Evolutionary conservation across 345 rosid genomes (phyloP), one percentile per base, ranked within the genome.

Genomic region (Gossypium australe): DNA sequence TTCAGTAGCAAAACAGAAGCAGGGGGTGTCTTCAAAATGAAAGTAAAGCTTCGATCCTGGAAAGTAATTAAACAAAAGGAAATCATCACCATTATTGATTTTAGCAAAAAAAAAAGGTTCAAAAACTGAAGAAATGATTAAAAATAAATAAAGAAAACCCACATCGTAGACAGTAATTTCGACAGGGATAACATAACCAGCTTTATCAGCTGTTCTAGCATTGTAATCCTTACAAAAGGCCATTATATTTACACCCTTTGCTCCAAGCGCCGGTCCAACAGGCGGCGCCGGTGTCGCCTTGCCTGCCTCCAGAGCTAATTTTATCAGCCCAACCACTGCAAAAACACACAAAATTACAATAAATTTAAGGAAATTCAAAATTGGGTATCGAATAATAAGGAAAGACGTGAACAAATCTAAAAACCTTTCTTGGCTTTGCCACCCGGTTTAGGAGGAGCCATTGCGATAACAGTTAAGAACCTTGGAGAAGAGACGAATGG

Each of bases 251-350:
- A 92, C 94, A 67, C 97, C 98, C 76, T 92, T 94, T 0, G 97
- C 82, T 84, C 94, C 97, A 64, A 91, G 90, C 1, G 95, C 97
- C 27, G 97, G 98, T 51, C 97, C 97, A 3, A 94, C 97, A 0
- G 98, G 98, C 3, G 95, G 97, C 4, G 95, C 98, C 29, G 97
- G 97, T 34, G 97, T 94, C 17, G 97, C 97, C 82, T 94, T 94
- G 49, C 98, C 99, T 0, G 98, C 97, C 85, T 95, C 97, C 3
- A 93, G 85, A 66, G 99, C 99, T 75, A 95, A 79, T 83, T 95
- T 92, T 67, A 95, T 88, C 78, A 87, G 2, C 29, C 97, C 95
- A 48, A 87, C 82, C 78, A 91, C 98, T 93, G 80, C 77, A 44
- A 25, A 11, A 14, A 72, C 16, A 44, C 22, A 20, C 2, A 34